phyloP scores from a whole-genome alignment of 1,284 basidiomycete genomes.

The Heliocybe sulcata region DNA sequence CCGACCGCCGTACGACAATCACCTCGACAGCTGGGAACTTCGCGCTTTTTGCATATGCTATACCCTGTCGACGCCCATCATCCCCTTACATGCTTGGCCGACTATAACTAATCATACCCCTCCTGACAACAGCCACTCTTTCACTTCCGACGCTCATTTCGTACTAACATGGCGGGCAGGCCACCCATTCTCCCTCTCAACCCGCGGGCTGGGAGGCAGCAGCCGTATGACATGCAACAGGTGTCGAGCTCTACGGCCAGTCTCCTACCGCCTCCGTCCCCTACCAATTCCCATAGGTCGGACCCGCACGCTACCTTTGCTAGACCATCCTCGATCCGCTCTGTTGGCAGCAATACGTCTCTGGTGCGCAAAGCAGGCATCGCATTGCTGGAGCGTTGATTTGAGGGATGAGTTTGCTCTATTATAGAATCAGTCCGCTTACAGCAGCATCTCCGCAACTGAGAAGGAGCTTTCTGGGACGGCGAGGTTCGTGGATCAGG shows the following conservation, averaged over 20 bases:
- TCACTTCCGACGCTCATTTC: not conserved
- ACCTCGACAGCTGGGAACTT: too few relatives aligned
- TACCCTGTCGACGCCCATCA: too few relatives aligned
- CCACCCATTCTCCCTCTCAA: not conserved
- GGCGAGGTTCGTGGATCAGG: not conserved
- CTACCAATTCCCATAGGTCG: not conserved
- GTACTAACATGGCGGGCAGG: not conserved
- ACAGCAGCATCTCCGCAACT: not conserved
- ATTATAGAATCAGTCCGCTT: not conserved
- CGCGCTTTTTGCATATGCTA: too few relatives aligned
- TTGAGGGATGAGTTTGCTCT: not conserved
- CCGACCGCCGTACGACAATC: too few relatives aligned
- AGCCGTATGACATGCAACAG: not conserved
- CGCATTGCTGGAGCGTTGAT: not conserved
- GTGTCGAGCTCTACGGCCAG: not conserved
- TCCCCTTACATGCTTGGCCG: too few relatives aligned
- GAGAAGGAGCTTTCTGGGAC: not conserved
- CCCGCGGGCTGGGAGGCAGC: not conserved
- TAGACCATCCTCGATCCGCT: not conserved
- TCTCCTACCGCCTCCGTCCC: not conserved
- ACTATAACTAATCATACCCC: too few relatives aligned
- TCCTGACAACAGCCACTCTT: not conserved
- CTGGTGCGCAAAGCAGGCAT: not conserved
- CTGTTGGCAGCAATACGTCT: not conserved
- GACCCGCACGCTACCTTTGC: not conserved